Percentiles rank a stretch among this genome's conserved stretches.
These are phyloP conservation scores for Colletotrichum orbiculare DNA, from an alignment of 2,329 filamentous ascomycete genomes.

Conservation along the genomic window DNA sequence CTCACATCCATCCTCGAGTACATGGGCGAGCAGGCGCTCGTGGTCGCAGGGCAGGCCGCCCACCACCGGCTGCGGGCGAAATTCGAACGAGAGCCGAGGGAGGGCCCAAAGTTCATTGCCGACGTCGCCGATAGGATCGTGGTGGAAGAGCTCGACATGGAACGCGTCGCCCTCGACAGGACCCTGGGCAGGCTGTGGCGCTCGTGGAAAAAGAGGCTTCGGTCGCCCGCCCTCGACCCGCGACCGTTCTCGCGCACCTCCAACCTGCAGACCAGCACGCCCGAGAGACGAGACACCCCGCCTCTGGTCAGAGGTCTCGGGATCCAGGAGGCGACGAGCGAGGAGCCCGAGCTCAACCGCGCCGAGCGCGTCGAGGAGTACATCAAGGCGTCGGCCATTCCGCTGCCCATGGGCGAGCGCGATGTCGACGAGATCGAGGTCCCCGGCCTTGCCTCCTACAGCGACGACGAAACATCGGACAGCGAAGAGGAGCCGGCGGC, in stretches of 20 bases:
- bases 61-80: conserved; percentile 73
- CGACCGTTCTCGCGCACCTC: conserved; percentile 63
- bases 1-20: conserved; percentile 94
- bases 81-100: conserved; percentile 68
- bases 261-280: conserved; percentile 51
- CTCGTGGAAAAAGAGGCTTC: conserved; percentile 90
- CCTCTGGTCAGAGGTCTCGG: conserved; percentile 46
- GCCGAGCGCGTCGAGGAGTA: conserved; percentile 48
- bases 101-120: conserved; percentile 57
- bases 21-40: conserved; percentile 88
- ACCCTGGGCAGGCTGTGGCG: conserved; percentile 92
- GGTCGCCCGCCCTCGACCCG: conserved; percentile 63
- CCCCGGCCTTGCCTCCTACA: conserved; percentile 72
- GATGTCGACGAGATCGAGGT: conserved; percentile 86
- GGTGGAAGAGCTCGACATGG: conserved; percentile 93
- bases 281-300: conserved; percentile 49
- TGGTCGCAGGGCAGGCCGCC: conserved; percentile 88
- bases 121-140: conserved; percentile 74
- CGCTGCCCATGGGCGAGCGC: conserved; percentile 73
- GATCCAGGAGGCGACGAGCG: conserved; percentile 29
- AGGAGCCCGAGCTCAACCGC: conserved; percentile 25
- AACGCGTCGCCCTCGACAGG: conserved; percentile 89
- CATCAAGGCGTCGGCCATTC: conserved; percentile 67
- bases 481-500: conserved; percentile 46
- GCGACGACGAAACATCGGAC: conserved; percentile 69